phyloP scores from a whole-genome alignment of 2,329 filamentous ascomycete genomes.

The Fusarium sp. region DNA sequence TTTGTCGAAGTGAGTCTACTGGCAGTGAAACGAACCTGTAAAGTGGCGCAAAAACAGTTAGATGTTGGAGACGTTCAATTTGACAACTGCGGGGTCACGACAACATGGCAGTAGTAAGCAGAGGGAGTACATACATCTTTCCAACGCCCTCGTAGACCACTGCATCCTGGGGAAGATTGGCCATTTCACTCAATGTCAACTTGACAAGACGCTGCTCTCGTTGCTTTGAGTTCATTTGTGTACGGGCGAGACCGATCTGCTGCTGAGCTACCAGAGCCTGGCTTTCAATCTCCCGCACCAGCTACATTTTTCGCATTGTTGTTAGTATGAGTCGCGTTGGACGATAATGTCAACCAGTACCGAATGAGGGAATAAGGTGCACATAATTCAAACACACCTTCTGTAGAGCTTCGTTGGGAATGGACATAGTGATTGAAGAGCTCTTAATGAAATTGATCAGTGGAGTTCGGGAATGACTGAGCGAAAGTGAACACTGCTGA shows the following conservation, averaged over 20 bases:
- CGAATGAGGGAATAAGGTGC: no score
- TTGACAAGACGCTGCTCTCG: slow-evolving; percentile 90
- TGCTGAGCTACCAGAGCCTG: slow-evolving; percentile 91
- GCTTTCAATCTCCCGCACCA: slow-evolving; percentile 93
- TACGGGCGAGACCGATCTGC: slow-evolving; percentile 87
- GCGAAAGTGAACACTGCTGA: no score
- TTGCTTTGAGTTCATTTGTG: slow-evolving; percentile 87
- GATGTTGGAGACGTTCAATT: slow-evolving; percentile 2
- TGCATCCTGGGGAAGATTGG: slow-evolving; percentile 79
- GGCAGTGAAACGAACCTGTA: slow-evolving; percentile 88
- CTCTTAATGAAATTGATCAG: not conserved
- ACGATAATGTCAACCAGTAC: no score
- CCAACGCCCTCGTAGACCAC: slow-evolving; percentile 94
- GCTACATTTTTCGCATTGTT: slow-evolving; percentile 61
- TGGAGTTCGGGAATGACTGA: not conserved
- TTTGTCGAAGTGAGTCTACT: slow-evolving; percentile 77
- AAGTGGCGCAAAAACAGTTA: slow-evolving; percentile 7
- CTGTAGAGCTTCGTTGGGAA: slow-evolving; percentile 92
- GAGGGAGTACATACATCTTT: slow-evolving; percentile 80
- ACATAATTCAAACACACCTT: slow-evolving; percentile 71
- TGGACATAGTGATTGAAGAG: slow-evolving; percentile 74
- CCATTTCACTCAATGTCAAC: slow-evolving; percentile 86
- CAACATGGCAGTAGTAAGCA: not conserved
- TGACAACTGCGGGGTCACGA: not conserved
- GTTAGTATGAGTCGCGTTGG: not conserved